These are phyloP conservation scores for Lichtheimia ramosa DNA, from an alignment of 371 early-diverging fungal species.

Conservation along the genomic window DNA sequence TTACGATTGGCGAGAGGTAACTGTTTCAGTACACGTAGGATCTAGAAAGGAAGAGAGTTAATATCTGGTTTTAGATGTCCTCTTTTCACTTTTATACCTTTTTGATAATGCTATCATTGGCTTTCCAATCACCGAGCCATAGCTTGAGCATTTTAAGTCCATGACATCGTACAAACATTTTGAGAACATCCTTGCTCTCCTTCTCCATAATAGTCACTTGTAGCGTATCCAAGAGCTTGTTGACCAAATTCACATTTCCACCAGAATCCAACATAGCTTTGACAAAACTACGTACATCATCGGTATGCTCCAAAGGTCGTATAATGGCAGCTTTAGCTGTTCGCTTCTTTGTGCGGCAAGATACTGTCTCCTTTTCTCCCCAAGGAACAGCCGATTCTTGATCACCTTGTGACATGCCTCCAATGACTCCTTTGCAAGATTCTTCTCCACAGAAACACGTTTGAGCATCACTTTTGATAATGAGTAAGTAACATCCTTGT, in stretches of 20 bases:
- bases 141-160: slow-evolving; percentile 51
- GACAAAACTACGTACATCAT: slow-evolving; percentile 66
- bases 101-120: slow-evolving; percentile 31
- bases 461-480: slow-evolving; percentile 63
- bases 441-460: slow-evolving; percentile 90
- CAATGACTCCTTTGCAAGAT: slow-evolving; percentile 90
- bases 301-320: slow-evolving; percentile 48
- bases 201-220: slow-evolving; percentile 33
- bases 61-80: not conserved
- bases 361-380: slow-evolving; percentile 33
- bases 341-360: slow-evolving; percentile 23
- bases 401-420: slow-evolving; percentile 60
- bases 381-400: slow-evolving; percentile 30
- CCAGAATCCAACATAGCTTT: slow-evolving; percentile 65
- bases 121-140: slow-evolving; percentile 54
- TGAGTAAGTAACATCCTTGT: not conserved
- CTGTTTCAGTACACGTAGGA: slow-evolving; percentile 43
- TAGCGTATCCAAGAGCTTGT: slow-evolving; percentile 43
- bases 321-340: slow-evolving; percentile 4
- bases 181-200: slow-evolving; percentile 38
- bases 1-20: slow-evolving; percentile 69
- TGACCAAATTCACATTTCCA: slow-evolving; percentile 55
- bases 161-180: slow-evolving; percentile 42
- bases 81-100: slow-evolving; percentile 19
- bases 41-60: slow-evolving; percentile 10